Evolutionary conservation across 2,329 filamentous ascomycete species (phyloP).

Genomic region (Thyridium curvatum): DNA sequence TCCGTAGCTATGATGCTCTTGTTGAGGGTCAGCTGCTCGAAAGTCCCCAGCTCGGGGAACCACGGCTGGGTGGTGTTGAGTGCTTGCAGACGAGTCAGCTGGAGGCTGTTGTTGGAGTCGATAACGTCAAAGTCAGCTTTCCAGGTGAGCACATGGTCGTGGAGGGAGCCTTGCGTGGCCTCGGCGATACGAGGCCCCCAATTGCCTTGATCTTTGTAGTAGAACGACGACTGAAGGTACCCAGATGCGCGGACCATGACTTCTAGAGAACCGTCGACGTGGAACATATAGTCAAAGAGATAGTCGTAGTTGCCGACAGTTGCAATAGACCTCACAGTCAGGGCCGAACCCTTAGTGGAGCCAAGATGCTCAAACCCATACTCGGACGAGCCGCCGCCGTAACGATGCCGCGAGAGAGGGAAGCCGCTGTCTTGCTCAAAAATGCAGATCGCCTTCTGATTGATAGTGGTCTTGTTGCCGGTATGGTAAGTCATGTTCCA

Average conservation of each 20-base stretch:
- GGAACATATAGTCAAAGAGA: constrained; percentile 25
- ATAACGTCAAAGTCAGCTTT: constrained; percentile 33
- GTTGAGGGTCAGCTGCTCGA: constrained; percentile 24
- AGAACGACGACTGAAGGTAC: constrained; percentile 27
- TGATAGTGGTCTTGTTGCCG: constrained; percentile 18
- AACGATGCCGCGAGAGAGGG: constrained; percentile 27
- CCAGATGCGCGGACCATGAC: constrained; percentile 29
- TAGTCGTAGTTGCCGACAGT: constrained; percentile 38
- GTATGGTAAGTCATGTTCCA: constrained; percentile 24
- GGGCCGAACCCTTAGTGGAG: constrained; percentile 22
- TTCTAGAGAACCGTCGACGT: constrained; percentile 28
- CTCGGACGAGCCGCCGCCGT: constrained; percentile 11
- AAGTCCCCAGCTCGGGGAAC: constrained; percentile 26
- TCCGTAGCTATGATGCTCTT: constrained; percentile 15
- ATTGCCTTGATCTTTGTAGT: constrained; percentile 22
- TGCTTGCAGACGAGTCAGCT: constrained; percentile 23
- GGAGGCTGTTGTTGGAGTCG: constrained; percentile 24
- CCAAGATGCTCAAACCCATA: constrained; percentile 22
- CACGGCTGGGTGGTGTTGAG: constrained; percentile 25
- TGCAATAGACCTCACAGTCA: constrained; percentile 29
- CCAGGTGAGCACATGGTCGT: constrained; percentile 31
- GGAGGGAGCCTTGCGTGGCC: constrained; percentile 24
- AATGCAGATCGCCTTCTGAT: constrained; percentile 28
- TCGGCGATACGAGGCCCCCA: constrained; percentile 27
- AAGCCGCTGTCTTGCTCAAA: constrained; percentile 29